Percentiles rank a stretch among this genome's conserved stretches.
Evolutionary conservation across 768 basidiomycete species (phyloP).

Genomic region (Hirschioporus abietinus): DNA sequence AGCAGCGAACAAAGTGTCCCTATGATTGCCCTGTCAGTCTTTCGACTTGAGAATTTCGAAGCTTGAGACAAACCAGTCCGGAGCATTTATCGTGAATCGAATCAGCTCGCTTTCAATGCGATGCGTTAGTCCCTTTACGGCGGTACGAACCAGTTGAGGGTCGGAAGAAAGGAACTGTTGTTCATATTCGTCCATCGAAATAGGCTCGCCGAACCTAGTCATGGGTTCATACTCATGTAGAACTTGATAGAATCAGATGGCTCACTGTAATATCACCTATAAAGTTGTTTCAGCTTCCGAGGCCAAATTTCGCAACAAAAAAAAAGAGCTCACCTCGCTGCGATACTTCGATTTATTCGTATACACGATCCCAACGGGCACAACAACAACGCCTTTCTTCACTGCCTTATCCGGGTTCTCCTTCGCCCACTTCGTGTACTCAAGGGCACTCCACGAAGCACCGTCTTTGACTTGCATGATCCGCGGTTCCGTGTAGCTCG

Average conservation of each 20-base stretch:
- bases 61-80: conserved; percentile 71
- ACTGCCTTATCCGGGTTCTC: conserved; percentile 42
- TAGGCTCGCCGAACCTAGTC: conserved; percentile 78
- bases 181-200: conserved; percentile 67
- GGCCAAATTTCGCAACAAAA: conserved; percentile 15
- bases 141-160: conserved; percentile 66
- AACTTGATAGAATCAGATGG: conserved; percentile 5
- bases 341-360: conserved; percentile 95
- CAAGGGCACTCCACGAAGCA: conserved; percentile 90
- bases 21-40: conserved; percentile 23
- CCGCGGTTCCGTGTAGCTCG: conserved; percentile 87
- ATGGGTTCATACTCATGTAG: background rate
- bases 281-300: conserved; percentile 9
- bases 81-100: conserved; percentile 82
- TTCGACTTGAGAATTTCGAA: background rate
- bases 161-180: conserved; percentile 68
- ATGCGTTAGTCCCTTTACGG: conserved; percentile 83
- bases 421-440: conserved; percentile 77
- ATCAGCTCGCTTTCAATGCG: conserved; percentile 65
- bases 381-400: conserved; percentile 50
- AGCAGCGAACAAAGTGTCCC: conserved; percentile 87
- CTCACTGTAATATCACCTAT: conserved; percentile 72
- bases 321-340: conserved; percentile 58
- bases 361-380: conserved; percentile 89
- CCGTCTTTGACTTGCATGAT: conserved; percentile 95